Evolutionary conservation across 1,284 basidiomycete species (phyloP).

Genomic region (Spongiforma sp.): DNA sequence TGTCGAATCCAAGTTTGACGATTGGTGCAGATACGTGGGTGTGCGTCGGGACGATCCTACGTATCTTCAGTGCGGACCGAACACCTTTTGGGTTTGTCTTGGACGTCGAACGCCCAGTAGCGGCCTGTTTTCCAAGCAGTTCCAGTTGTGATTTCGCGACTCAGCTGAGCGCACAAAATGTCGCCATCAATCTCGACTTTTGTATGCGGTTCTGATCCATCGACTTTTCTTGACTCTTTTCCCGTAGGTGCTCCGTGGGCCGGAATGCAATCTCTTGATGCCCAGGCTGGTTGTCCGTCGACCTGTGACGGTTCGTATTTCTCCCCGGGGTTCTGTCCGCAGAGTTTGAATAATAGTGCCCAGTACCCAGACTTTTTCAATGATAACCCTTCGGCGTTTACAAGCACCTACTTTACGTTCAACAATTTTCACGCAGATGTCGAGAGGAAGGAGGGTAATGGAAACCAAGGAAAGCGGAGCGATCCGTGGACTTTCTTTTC

Average conservation of each 20-base stretch:
- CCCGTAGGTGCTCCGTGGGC: constrained; percentile 47
- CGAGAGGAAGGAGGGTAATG: no score
- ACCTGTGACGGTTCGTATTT: constrained; percentile 37
- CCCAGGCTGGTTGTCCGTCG: constrained; percentile 38
- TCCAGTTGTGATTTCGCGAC: constrained; percentile 21
- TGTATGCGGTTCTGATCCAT: constrained; percentile 14
- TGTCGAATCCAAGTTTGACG: constrained; percentile 17
- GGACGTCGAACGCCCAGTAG: constrained; percentile 24
- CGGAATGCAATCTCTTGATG: constrained; percentile 36
- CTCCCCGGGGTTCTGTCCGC: not conserved
- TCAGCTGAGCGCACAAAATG: constrained; percentile 27
- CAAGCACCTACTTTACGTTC: constrained; percentile 29
- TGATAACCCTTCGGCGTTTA: constrained; percentile 19
- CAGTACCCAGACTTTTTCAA: constrained; percentile 16
- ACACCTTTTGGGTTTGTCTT: not conserved
- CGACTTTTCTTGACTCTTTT: not conserved
- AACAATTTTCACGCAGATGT: no score
- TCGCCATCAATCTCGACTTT: constrained; percentile 29
- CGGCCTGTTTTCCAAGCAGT: constrained; percentile 30
- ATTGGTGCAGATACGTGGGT: constrained; percentile 33
- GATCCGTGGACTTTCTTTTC: no score
- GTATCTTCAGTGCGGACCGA: no score
- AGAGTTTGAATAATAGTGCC: not conserved
- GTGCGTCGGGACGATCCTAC: not conserved
- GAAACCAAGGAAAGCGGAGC: no score